These are phyloP conservation scores for Teunomyces tritomae DNA, from an alignment of 805 yeast genomes.

Conservation along the genomic window DNA sequence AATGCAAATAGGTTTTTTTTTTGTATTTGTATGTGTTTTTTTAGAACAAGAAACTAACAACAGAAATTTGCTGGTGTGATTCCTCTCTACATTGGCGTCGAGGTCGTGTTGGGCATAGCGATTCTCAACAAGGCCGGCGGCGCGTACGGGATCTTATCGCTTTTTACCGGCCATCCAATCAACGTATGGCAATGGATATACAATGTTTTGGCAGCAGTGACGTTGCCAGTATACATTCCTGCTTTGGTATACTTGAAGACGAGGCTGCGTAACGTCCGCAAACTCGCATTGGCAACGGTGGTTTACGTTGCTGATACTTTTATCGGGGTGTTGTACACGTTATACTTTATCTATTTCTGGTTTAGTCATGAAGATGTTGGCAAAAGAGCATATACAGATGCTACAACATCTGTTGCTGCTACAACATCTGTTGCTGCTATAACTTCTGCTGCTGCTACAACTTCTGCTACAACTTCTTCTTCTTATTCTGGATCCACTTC, in stretches of 20 bases:
- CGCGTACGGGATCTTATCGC: conserved; percentile 76
- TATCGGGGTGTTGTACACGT: conserved; percentile 63
- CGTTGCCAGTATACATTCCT: conserved; percentile 61
- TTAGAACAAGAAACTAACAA: background rate
- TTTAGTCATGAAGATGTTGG: conserved; percentile 47
- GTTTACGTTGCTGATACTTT: conserved; percentile 67
- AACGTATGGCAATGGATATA: conserved; percentile 79
- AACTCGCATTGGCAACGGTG: conserved; percentile 60
- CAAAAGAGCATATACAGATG: conserved; percentile 16
- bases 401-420: conserved; percentile 13
- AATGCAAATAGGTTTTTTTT: background rate
- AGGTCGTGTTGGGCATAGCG: conserved; percentile 69
- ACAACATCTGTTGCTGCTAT: conserved; percentile 23
- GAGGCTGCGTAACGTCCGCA: conserved; percentile 52
- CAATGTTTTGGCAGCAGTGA: conserved; percentile 61
- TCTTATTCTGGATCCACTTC: conserved; percentile 9
- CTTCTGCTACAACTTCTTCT: conserved; percentile 9
- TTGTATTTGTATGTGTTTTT: background rate
- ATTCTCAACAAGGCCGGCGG: conserved; percentile 89
- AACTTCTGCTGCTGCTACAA: conserved; percentile 56
- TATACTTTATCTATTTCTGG: conserved; percentile 77
- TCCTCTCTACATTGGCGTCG: conserved; percentile 88
- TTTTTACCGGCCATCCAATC: conserved; percentile 87
- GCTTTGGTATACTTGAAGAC: conserved; percentile 48
- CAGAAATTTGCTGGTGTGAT: conserved; percentile 26